Evolutionary conservation across 2,329 filamentous ascomycete species (phyloP), one percentile per base, ranked within the genome.

Genomic region (Didymella pomorum): DNA sequence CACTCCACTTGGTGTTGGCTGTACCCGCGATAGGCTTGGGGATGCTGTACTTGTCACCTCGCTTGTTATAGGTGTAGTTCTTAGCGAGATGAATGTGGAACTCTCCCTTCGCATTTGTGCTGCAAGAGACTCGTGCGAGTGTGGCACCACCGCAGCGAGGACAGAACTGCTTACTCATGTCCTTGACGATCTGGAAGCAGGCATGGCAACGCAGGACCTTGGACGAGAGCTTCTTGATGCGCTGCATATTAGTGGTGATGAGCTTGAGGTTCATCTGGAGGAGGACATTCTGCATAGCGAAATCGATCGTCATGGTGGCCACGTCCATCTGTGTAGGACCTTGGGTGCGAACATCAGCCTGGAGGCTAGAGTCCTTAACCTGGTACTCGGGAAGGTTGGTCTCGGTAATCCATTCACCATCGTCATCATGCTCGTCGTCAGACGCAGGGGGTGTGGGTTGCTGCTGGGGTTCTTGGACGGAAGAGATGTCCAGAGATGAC

Each of bases 201-300:
- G 74, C 75, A 79, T 99, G 94, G 82, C 95, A 99, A 42, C 95
- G 89, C 56, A 97, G 85, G 4, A 97, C 87, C 84, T 92, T 96
- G 12, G 91, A 94, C 76, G 93, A 94, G 64, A 98, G 85, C 59
- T 90, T 87, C 35, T 88, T 89, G 74, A 99, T 92, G 69, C 93
- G 88, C 62, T 91, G 85, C 60, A 98, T 82, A 16, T 87, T 85
- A 0, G 91, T 86, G 0, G 93, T 93, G 58, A 97, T 84, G 11
- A 97, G 86, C 74, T 95, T 92, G 47, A 99, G 86, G 79, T 97
- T 97, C 82, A 98, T 96, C 68, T 96, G 92, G 4, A 99, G 84
- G 2, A 95, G 86, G 8, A 98, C 93, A 75, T 98, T 98, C 80
- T 98, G 94, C 92, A 99, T 96, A 54, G 95, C 94, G 79, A 91